Evolutionary conservation across 192 early-diverging fungal genomes (phyloP), one percentile per base, ranked within the genome.

Genomic region (Coemansia sp.): DNA sequence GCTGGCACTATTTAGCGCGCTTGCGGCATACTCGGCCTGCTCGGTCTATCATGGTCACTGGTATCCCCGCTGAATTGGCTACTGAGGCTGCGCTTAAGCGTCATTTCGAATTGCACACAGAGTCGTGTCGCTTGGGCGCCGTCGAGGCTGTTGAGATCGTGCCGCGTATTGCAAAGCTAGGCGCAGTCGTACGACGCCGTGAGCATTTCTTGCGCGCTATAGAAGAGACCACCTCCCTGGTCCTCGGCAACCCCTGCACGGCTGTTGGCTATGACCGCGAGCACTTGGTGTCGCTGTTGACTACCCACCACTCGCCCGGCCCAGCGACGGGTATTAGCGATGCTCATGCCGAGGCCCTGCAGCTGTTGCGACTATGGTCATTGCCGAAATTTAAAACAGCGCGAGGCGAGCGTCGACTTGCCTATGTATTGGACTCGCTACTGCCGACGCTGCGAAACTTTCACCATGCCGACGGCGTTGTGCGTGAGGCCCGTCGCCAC

Each of bases 191-290:
- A 14, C 79, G 87, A 35, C 75, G 84, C 42, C 77, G 92, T 10
- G 77, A 82, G n/a, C 67, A 82, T 16, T 72, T 82, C 30, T 72
- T 93, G 7, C 67, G 72, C 17, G 58, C 73, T 16, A 76, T 92
- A 26, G 92, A 93, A 67, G 67, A 67, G 23, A 82, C 73, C 2
- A 84, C 87, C 38, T 72, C 85, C 0, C 50, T 73, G 7, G 86
- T 88, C 28, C 88, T 89, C 67, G 90, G 90, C 19, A 93, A 93
- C 62, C 92, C 92, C 0, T 92, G 90, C 47, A 38, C 52, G 6
- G 85, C 88, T 26, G 71, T 70, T 6, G 84, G 70, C 10, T 92
- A 93, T 66, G 85, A 93, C 72, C 90, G 87, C n/a, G 87, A 72
- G 23, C 62, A 32, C 33, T 68, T 85, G 11, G 33, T 32, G 10